Evolutionary conservation across 306 rosid genomes (phyloP).

Genomic region (Heteromeles arbutifolia): DNA sequence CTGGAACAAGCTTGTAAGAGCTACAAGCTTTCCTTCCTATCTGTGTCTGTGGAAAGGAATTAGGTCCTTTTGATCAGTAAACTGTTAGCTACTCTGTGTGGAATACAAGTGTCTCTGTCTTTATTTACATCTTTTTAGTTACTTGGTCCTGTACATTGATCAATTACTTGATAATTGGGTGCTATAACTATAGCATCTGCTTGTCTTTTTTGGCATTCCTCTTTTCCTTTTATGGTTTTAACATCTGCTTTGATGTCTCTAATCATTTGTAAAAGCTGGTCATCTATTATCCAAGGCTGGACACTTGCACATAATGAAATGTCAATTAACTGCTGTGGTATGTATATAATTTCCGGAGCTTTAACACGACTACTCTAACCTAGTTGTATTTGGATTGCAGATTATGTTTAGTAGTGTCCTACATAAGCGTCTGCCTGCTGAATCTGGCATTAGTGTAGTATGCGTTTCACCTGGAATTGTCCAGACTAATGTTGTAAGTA

Average conservation of each 20-base stretch:
- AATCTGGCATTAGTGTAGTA: conserved; percentile 62
- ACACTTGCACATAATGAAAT: conserved; percentile 12
- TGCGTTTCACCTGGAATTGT: conserved; percentile 98
- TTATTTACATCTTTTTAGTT: not conserved
- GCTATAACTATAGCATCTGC: not conserved
- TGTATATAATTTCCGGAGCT: conserved; percentile 6
- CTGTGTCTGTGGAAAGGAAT: not conserved
- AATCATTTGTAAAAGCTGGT: conserved; percentile 1
- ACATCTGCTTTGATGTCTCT: not conserved
- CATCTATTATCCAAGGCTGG: not conserved
- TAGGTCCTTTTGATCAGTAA: not conserved
- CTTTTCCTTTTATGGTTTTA: not conserved
- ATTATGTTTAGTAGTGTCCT: conserved; percentile 91
- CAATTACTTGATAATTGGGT: not conserved
- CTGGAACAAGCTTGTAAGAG: not conserved
- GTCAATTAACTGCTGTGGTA: conserved; percentile 3
- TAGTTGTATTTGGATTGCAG: conserved; percentile 39
- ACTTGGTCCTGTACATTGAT: not conserved
- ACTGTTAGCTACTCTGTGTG: not conserved
- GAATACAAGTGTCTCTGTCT: not conserved
- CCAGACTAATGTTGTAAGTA: conserved; percentile 90
- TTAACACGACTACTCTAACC: not conserved
- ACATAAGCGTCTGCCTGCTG: conserved; percentile 73
- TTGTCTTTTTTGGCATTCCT: not conserved
- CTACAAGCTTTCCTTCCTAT: not conserved